Conservation (phyloP, 164 flowering plant genomes). For the Vitis amurensis region DNA sequence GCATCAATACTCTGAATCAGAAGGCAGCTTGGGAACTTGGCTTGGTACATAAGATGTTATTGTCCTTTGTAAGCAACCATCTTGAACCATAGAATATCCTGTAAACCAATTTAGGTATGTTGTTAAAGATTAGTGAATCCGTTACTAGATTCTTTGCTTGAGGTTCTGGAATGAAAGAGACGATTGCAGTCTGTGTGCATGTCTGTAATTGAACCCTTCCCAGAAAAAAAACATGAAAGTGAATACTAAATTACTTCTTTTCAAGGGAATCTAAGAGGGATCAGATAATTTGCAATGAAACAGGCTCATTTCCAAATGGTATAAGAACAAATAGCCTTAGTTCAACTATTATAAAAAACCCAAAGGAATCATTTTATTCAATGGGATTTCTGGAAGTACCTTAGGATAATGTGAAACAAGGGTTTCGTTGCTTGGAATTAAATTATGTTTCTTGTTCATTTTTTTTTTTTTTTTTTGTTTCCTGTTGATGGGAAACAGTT, state of each 20-base stretch:
- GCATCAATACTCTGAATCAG: neutral
- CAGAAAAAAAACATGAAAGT: no score
- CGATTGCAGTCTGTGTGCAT: no score
- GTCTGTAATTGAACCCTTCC: no score
- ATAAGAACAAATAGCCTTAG: neutral
- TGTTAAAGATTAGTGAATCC: no score
- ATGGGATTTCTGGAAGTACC: neutral
- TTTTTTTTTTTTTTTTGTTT: no score
- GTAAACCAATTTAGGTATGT: neutral
- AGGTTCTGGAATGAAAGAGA: no score
- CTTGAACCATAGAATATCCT: slow-evolving; percentile 1
- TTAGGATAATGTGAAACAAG: neutral
- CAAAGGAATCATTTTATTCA: no score
- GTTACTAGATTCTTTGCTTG: no score
- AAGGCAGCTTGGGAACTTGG: neutral
- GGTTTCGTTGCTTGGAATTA: neutral
- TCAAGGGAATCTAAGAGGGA: neutral
- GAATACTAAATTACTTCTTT: neutral
- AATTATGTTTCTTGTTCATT: neutral
- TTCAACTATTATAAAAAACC: neutral
- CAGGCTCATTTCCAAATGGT: neutral
- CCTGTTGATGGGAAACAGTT: no score
- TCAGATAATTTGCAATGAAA: neutral
- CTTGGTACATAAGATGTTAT: neutral
- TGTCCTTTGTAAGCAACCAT: neutral